Base-by-base conservation (phyloP, 2,329 filamentous ascomycete genomes). In the Phyllosticta capitalensis region DNA sequence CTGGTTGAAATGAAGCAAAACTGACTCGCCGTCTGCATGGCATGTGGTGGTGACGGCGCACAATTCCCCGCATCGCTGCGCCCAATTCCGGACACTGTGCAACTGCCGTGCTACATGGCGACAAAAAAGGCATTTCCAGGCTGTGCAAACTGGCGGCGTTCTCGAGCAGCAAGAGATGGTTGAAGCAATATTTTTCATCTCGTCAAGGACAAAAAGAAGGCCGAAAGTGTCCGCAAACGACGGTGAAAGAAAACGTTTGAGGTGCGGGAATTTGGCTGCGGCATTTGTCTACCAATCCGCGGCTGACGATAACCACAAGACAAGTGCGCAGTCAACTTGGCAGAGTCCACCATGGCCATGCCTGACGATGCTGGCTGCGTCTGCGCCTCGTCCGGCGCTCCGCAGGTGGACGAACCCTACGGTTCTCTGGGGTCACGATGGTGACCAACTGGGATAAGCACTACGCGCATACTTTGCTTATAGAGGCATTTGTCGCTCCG, bases 261-360 rank as follows among this genome's bases (percentile, higher is more conserved):
- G n/a, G 2, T 38, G 38, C 38, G 38, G 38, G 38, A 45, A 45
- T 45, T 38, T 56, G 24, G 33, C 55, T 58, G 52, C 58, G 58
- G 52, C 19, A 59, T 59, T 59, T 59, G 17, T 52, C 58, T n/a
- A 19, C 52, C 58, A 45, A 55, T 54, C n/a, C 33, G 22, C 52
- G 45, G 51, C 57, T 20, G 45, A n/a, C 19, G 26, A 55, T 49
- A 55, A 24, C 33, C 21, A 21, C n/a, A 28, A 33, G n/a, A 20
- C 45, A 38, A 59, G 51, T 59, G 45, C 33, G 17, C 21, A 17
- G 14, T 28, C 26, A 22, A 48, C 49, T 52, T 30, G 38, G 45
- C 45, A 19, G 53, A 17, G 53, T 55, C 48, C 48, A 19, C 26
- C 21, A 30, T 54, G 26, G 52, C 24, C 22, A 54, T 19, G 52